Base-by-base conservation (phyloP, 257 asterid genomes). In the Nicotiana tomentosiformis region DNA sequence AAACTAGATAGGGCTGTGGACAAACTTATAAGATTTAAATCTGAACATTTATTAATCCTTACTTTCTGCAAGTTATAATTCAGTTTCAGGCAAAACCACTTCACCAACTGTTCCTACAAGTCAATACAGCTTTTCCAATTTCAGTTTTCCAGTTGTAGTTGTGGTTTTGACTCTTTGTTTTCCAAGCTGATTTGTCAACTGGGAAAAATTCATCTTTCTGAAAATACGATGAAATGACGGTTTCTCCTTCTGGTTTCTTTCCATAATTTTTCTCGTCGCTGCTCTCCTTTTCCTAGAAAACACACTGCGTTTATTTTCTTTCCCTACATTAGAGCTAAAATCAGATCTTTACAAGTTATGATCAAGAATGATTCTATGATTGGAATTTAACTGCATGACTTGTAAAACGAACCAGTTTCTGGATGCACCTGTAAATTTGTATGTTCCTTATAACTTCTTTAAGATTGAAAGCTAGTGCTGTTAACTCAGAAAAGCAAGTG, bases 401-500 rank as follows among this genome's bases (percentile, higher is more conserved):
- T 76, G 64, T 51, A 39, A 76, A 76, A 8, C 16, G 2, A 74
- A 49, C 16, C 29, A 74, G 80, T 76, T 51, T 76, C 4, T 6
- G 43, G 29, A 23, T 6, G 16, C 43, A 69, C 53, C 79, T 5
- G 12, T 6, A 23, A 23, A 14, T 49, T 15, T 74, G 80, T 76
- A 20, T 58, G 16, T 23, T 49, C 64, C 39, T 72, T 72, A 46
- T 5, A 11, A 72, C 60, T 46, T 72, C 14, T 72, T 1, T 46
- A 14, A 46, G 79, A 72, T 72, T 46, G 79, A 72, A 23, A 35
- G 61, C 61, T 46, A 46, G 14, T 72, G 61, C 79, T 72, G 79
- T 72, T 72, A 46, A 72, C 60, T 72, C 26, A 39, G 39, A n/a
- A 39, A 80, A 61, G 62, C 58, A 80, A 43, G 43, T 80, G 77